Base-by-base conservation (phyloP, 2,329 filamentous ascomycete species). In the Capronia americana region DNA sequence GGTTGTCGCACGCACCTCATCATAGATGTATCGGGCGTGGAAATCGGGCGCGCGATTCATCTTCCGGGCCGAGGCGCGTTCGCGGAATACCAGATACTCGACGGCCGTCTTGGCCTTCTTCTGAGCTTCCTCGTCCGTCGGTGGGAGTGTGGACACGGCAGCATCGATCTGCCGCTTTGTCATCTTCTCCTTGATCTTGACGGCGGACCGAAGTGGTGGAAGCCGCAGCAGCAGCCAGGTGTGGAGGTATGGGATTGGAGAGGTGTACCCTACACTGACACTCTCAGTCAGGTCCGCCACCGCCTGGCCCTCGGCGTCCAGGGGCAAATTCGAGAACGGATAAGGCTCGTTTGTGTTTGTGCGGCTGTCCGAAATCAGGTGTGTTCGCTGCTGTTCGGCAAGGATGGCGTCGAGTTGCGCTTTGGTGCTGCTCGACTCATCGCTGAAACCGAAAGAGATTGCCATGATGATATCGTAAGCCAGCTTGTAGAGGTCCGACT, bases 151-250 rank as follows among this genome's bases (percentile, higher is more conserved):
- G n/a, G 55, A 28, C 14, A 57, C 4, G 6, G 55, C 26, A 4
- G 26, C n/a, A 10, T 34, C 26, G 34, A 57, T 57, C 30, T 41
- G 28, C 11, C 55, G 28, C 20, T 17, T n/a, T 2, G 55, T 57
- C 30, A 34, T 57, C n/a, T 24, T n/a, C 11, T 41, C n/a, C 55
- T 57, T 57, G 55, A 57, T 44, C 30, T 41, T 57, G 12, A 38
- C 14, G 10, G 55, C 55, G 55, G 28, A 34, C 12, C 55, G 28
- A 6, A 41, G 24, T 1, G 26, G 28, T 7, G 26, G 55, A n/a
- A 41, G 30, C 2, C 24, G 55, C 2, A 34, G 55, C 14, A 41
- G 30, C 55, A 57, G n/a, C 55, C 55, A 57, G 30, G 14, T n/a
- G 30, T 57, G 28, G 14, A 10, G 55, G 30, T 38, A 34, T 1